Evolutionary conservation across 805 yeast genomes (phyloP).

Genomic region (Ogataea polymorpha): DNA sequence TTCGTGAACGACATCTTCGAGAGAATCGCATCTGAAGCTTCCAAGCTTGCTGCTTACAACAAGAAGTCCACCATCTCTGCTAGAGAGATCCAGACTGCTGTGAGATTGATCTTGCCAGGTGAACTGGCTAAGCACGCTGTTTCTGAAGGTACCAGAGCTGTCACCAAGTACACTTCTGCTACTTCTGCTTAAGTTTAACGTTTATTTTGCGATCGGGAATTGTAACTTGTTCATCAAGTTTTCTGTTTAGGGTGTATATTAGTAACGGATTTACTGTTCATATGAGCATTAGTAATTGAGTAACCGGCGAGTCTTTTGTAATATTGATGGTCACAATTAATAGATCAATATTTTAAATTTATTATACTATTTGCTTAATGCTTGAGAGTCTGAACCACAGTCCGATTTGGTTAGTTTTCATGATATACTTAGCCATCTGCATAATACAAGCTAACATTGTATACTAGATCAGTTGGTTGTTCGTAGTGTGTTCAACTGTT

Average conservation of each 20-base stretch:
- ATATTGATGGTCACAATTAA: no score
- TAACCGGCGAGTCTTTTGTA: no score
- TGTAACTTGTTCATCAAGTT: conserved; percentile 18
- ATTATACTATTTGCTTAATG: no score
- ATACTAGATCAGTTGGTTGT: no score
- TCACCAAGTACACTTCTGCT: conserved; percentile 85
- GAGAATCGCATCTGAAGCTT: conserved; percentile 97
- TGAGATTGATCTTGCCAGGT: conserved; percentile 95
- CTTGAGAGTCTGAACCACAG: no score
- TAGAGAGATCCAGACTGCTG: conserved; percentile 97
- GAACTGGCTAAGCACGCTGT: conserved; percentile 97
- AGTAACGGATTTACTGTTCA: conserved; percentile 21
- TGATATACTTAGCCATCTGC: no score
- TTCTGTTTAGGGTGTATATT: conserved; percentile 33
- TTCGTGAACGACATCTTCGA: conserved; percentile 97
- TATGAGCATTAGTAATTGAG: background rate
- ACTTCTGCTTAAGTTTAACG: conserved; percentile 31
- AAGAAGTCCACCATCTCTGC: conserved; percentile 97
- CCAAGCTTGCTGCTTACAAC: conserved; percentile 98
- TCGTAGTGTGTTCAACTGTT: no score
- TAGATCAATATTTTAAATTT: no score
- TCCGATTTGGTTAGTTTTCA: no score
- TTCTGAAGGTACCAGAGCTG: conserved; percentile 97
- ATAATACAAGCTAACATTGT: no score
- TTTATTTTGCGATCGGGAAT: conserved; percentile 17